These are phyloP conservation scores for Auriculariales sp. DNA, from an alignment of 768 basidiomycete genomes.

Conservation along the genomic window DNA sequence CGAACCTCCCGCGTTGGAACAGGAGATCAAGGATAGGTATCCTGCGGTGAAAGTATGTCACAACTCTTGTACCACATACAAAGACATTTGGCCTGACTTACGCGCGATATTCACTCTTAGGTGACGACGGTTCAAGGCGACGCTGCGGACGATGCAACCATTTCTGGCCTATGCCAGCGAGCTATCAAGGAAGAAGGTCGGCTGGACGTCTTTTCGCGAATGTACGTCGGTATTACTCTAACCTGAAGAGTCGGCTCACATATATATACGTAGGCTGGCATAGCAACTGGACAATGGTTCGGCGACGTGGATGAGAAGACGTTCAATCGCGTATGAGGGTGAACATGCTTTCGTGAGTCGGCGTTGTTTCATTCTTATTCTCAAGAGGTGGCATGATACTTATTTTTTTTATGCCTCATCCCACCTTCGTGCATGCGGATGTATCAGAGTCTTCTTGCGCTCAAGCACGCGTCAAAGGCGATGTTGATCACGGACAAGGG, in stretches of 20 bases:
- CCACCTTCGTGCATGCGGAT: neutral
- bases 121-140: conserved; percentile 68
- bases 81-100: no score
- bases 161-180: conserved; percentile 51
- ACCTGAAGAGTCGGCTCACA: neutral
- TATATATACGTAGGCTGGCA: conserved; percentile 41
- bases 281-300: conserved; percentile 30
- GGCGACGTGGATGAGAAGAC: conserved; percentile 41
- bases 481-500: conserved; percentile 58
- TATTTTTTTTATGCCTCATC: no score
- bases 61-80: no score
- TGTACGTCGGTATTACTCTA: conserved; percentile 26
- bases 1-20: conserved; percentile 57
- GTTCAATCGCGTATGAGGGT: conserved; percentile 70
- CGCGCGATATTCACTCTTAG: no score
- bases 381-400: no score
- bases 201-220: conserved; percentile 94
- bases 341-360: conserved; percentile 47
- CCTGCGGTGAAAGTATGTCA: conserved; percentile 66
- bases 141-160: conserved; percentile 62
- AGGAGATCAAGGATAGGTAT: conserved; percentile 50
- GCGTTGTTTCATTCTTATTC: no score
- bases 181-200: conserved; percentile 71
- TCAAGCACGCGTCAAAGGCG: conserved; percentile 73
- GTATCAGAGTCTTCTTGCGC: conserved; percentile 68